Base-by-base conservation (phyloP, 163 green algal genomes). In the Trebouxiophyceae sp. region DNA sequence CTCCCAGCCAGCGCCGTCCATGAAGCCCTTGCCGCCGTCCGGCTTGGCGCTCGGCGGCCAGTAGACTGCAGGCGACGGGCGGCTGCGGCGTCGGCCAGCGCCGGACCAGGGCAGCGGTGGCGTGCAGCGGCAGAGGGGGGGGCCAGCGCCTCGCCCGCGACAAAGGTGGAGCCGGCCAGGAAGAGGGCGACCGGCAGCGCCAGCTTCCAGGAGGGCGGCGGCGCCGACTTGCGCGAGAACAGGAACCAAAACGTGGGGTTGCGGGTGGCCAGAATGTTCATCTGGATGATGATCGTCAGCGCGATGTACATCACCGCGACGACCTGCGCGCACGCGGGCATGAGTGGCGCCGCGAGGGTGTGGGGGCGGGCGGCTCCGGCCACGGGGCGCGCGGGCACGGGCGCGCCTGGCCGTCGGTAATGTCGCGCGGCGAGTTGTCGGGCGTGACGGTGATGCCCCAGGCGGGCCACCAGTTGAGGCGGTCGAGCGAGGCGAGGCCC, bases 191-290 rank as follows among this genome's bases (percentile, higher is more conserved):
- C 72, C 27, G 75, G 67, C 2, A 60, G 4, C 2, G 78, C 16
- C 26, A 84, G 59, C 0, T 69, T 26, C 0, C 79, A 16, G 29
- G 64, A 74, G 12, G 77, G 77, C 3, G 29, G 29, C 12, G 68
- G 68, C 7, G 68, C 68, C 6, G 60, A 69, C 22, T 55, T 60
- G 26, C 30, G 24, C 23, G 33, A 57, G 61, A 81, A 81, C 33
- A 59, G 62, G 67, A 67, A 81, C 68, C 70, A 81, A 56, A 85
- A 75, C 47, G 30, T 63, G 23, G 67, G 69, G 63, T 78, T 85
- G 63, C 78, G 71, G 0, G 71, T 79, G 27, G 58, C 33, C 2
- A 85, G 54, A 44, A 85, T 74, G 74, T 72, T 75, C 5, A 85
- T 74, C 74, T 85, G 78, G 46, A 85, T 74, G 45, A 77, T 55